phyloP scores from a whole-genome alignment of 768 basidiomycete species.

The Cystobasidium ongulense region DNA sequence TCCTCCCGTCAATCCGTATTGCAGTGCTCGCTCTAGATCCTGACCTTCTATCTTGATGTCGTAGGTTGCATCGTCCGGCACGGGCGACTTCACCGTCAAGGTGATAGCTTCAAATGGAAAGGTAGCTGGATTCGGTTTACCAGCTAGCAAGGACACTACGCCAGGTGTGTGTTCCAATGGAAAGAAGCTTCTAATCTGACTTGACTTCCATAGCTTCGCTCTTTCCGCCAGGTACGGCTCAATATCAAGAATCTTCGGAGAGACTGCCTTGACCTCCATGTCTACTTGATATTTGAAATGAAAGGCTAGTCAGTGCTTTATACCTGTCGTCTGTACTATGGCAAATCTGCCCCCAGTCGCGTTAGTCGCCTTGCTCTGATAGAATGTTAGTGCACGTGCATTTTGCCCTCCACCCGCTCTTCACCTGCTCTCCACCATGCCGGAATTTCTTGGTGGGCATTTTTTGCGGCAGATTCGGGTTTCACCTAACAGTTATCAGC shows the following conservation, averaged over 20 bases:
- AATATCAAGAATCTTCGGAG: not conserved
- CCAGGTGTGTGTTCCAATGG: constrained; percentile 57
- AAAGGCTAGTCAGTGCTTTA: too few relatives aligned
- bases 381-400: too few relatives aligned
- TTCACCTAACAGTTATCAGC: not conserved
- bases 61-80: constrained; percentile 46
- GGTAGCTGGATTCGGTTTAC: constrained; percentile 77
- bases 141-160: constrained; percentile 72
- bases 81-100: constrained; percentile 46
- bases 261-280: not conserved
- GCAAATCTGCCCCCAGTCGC: too few relatives aligned
- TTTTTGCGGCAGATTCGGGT: too few relatives aligned
- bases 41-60: constrained; percentile 48
- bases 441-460: not conserved
- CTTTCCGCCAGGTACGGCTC: not conserved
- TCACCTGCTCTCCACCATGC: not conserved
- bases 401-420: too few relatives aligned
- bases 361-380: not conserved
- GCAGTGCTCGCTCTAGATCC: constrained; percentile 61
- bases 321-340: too few relatives aligned
- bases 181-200: constrained; percentile 53
- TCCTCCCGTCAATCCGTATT: constrained; percentile 69
- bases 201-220: constrained; percentile 34
- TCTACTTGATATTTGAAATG: too few relatives aligned
- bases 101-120: constrained; percentile 82